phyloP scores from a whole-genome alignment of 2,329 filamentous ascomycete species.

The Apiospora aurea region DNA sequence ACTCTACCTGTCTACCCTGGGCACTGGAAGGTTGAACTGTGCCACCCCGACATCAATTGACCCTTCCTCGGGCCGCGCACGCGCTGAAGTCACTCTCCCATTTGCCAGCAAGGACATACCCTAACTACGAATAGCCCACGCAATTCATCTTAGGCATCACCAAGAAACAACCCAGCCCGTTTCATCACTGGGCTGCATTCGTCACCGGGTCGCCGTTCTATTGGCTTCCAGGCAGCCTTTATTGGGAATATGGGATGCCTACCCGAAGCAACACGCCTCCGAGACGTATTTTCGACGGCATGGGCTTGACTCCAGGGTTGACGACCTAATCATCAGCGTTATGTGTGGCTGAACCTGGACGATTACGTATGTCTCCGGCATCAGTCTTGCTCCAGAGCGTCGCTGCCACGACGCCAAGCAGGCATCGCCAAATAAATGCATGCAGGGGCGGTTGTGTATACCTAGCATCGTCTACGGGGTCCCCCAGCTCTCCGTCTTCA shows the following conservation, averaged over 20 bases:
- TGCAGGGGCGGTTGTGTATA: conserved; percentile 37
- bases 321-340: conserved; percentile 23
- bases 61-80: conserved; percentile 11
- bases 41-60: conserved; percentile 6
- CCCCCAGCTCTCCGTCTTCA: conserved; percentile 4
- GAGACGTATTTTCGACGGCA: conserved; percentile 8
- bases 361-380: conserved; percentile 30
- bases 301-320: conserved; percentile 25
- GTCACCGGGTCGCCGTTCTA: background rate
- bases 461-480: conserved; percentile 30
- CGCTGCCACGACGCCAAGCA: conserved; percentile 38
- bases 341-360: conserved; percentile 31
- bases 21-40: conserved; percentile 2
- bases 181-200: background rate
- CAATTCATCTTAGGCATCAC: conserved; percentile 17
- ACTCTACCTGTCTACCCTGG: background rate
- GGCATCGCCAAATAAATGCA: conserved; percentile 35
- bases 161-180: background rate
- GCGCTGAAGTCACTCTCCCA: conserved; percentile 9
- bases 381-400: background rate
- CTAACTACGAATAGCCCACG: background rate
- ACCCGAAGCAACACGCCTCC: conserved; percentile 9
- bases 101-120: background rate
- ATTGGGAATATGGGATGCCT: conserved; percentile 10
- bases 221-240: background rate